Evolutionary conservation across 768 basidiomycete species (phyloP), one percentile per base, ranked within the genome.

Genomic region (Lyophyllum atratum): DNA sequence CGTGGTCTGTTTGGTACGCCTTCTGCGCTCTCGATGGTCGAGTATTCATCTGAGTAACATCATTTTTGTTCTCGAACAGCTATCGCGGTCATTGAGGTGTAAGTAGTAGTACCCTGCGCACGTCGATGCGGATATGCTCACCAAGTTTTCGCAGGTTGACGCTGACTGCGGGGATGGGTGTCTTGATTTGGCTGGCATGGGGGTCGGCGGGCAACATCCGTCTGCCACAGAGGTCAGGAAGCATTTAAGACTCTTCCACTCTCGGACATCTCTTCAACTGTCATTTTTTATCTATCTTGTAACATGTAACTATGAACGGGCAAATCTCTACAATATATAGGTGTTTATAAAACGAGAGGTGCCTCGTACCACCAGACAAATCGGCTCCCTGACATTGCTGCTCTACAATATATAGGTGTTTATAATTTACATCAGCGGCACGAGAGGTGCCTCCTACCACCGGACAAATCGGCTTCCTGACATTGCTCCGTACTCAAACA

Each of bases 21-120:
- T 42, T 29, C 33, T 12, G 52, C 15, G 40, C 12, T 11, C n/a
- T n/a, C n/a, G n/a, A n/a, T n/a, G n/a, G n/a, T n/a, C n/a, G 45
- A n/a, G 26, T 47, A 7, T 25, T 8, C 31, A 9, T 43, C 39
- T 24, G 29, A n/a, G n/a, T 15, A 12, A 43, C 22, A 39, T 53
- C 26, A 12, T 33, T 19, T 37, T 22, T 33, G 40, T 12, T 28
- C 26, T 4, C 51, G 65, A 37, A 6, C 51, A 82, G 79, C 67
- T n/a, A 54, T 85, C 44, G 80, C 81, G 0, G 70, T 86, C 21
- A n/a, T 85, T 4, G 75, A 81, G 68, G 80, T 78, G 85, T 85
- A 37, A 64, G 80, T 68, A 17, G 28, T 17, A n/a, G n/a, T 52
- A 24, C 22, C 24, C 12, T 31, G 39, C 29, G 52, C 44, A 33